Evolutionary conservation across 2,329 filamentous ascomycete genomes (phyloP).

Genomic region (Hyphodiscus sp.): DNA sequence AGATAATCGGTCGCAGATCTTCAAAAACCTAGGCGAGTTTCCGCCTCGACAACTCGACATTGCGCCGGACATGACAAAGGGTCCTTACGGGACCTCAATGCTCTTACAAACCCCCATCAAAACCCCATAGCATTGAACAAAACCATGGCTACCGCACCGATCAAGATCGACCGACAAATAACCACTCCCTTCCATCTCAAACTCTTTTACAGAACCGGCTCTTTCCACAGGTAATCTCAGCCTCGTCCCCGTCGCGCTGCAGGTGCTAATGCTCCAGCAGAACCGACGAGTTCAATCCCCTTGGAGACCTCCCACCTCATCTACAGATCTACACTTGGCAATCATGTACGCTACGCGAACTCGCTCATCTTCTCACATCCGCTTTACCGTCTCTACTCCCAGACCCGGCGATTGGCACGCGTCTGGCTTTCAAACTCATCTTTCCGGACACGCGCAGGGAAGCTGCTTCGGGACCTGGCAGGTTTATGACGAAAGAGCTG

Average conservation of each 20-base stretch:
- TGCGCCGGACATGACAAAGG: slow-evolving; percentile 12
- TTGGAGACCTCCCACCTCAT: slow-evolving; percentile 53
- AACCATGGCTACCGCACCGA: slow-evolving; percentile 30
- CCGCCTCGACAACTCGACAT: slow-evolving; percentile 4
- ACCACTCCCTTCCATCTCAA: slow-evolving; percentile 79
- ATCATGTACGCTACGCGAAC: slow-evolving; percentile 72
- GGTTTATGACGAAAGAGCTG: slow-evolving; percentile 73
- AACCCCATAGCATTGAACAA: slow-evolving; percentile 1
- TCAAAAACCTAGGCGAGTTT: slow-evolving; percentile 12
- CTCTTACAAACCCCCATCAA: slow-evolving; percentile 9
- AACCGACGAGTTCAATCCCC: slow-evolving; percentile 59
- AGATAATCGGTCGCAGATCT: neutral
- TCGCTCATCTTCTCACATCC: slow-evolving; percentile 68
- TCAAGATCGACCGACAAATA: slow-evolving; percentile 58
- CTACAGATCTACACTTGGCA: slow-evolving; percentile 84
- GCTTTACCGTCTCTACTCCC: slow-evolving; percentile 65
- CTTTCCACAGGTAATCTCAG: slow-evolving; percentile 58
- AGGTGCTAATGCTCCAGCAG: slow-evolving; percentile 34
- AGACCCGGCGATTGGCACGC: slow-evolving; percentile 68
- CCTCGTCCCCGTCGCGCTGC: slow-evolving; percentile 6
- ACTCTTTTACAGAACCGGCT: slow-evolving; percentile 71
- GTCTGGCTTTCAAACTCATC: slow-evolving; percentile 80
- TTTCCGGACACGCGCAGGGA: slow-evolving; percentile 57
- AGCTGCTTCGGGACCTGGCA: slow-evolving; percentile 37
- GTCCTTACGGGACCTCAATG: slow-evolving; percentile 9